phyloP scores from a whole-genome alignment of 345 rosid genomes.

The Passiflora organensis region DNA sequence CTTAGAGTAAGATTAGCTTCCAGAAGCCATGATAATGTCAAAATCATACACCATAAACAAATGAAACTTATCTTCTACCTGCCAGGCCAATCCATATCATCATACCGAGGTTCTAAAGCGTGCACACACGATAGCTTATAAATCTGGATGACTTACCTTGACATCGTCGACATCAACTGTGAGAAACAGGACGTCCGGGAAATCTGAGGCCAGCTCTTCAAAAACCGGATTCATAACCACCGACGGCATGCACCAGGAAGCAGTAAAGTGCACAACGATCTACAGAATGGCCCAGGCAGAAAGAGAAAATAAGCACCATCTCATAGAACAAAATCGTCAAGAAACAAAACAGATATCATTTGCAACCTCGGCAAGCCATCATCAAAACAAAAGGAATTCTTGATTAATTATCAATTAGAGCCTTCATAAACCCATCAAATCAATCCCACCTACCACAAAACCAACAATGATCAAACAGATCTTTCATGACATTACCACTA shows the following conservation, averaged over 20 bases:
- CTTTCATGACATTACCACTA: too few relatives aligned
- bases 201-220: slow-evolving; percentile 57
- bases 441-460: slow-evolving; percentile 4
- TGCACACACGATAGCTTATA: not conserved
- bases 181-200: slow-evolving; percentile 68
- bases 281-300: slow-evolving; percentile 24
- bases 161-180: slow-evolving; percentile 86
- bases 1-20: too few relatives aligned
- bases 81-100: too few relatives aligned
- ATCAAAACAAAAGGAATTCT: not conserved
- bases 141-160: slow-evolving; percentile 37
- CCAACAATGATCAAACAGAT: not conserved
- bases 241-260: slow-evolving; percentile 91
- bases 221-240: slow-evolving; percentile 76
- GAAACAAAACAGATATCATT: too few relatives aligned
- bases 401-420: too few relatives aligned
- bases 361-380: too few relatives aligned
- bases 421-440: not conserved
- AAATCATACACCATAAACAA: too few relatives aligned
- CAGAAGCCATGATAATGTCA: too few relatives aligned
- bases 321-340: too few relatives aligned
- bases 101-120: too few relatives aligned
- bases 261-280: slow-evolving; percentile 84
- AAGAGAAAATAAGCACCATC: too few relatives aligned
- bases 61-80: too few relatives aligned